A percentile compares a stretch with the other conserved stretches of the same genome.
Conservation (phyloP, 176 grass and related monocot species). For the Oryza coarctata region DNA sequence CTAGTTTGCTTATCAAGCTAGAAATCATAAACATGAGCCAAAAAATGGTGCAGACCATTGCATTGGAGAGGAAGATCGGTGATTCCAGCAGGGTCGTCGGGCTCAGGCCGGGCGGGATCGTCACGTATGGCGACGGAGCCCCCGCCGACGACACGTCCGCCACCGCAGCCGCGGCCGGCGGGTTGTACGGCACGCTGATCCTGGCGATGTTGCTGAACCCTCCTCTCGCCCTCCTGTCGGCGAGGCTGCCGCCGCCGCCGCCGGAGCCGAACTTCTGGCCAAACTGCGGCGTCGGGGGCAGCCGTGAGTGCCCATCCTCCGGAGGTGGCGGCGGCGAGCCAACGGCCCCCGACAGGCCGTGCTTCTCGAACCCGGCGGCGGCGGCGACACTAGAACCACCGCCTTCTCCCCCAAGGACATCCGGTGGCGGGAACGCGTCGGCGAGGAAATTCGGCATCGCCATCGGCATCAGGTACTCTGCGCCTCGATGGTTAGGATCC, state of each 20-base stretch:
- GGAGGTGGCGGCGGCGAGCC: not conserved
- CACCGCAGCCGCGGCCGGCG: not conserved
- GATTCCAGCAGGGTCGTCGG: constrained; percentile 66
- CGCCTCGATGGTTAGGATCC: constrained; percentile 15
- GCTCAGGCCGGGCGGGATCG: constrained; percentile 71
- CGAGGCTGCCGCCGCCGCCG: constrained; percentile 40
- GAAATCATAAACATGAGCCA: not conserved
- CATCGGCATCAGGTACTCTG: constrained; percentile 17
- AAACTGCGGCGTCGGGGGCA: constrained; percentile 38
- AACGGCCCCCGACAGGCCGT: not conserved
- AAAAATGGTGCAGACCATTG: constrained; percentile 41
- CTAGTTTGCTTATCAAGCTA: not conserved
- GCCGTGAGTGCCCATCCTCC: not conserved
- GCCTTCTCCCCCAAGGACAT: constrained; percentile 1
- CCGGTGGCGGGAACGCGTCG: constrained; percentile 31
- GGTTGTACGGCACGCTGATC: constrained; percentile 37
- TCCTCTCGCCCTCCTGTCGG: constrained; percentile 56
- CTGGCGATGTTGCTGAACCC: constrained; percentile 44
- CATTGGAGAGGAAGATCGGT: constrained; percentile 74
- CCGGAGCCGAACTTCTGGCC: constrained; percentile 23
- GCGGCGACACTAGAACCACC: not conserved
- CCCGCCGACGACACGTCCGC: constrained; percentile 21
- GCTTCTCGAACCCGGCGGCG: not conserved
- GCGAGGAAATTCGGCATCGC: constrained; percentile 29
- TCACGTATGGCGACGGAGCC: constrained; percentile 65